phyloP scores from a whole-genome alignment of 352 stramenopile species.

The Pseudoperonospora humuli region DNA sequence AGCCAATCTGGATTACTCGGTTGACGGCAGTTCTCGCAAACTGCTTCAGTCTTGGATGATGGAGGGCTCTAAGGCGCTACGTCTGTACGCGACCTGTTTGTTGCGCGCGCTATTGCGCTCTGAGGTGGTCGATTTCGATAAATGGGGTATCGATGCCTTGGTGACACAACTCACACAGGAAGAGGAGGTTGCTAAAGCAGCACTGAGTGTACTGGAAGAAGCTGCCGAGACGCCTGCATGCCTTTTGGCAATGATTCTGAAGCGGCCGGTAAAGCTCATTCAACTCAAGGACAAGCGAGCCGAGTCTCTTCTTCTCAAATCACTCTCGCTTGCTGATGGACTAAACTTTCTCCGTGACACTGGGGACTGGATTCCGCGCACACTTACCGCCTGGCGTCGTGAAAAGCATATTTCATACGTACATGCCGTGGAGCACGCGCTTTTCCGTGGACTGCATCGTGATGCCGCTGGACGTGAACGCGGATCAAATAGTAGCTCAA shows the following conservation, averaged over 20 bases:
- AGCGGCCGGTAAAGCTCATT: slow-evolving; percentile 65
- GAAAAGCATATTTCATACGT: slow-evolving; percentile 85
- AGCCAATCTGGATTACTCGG: slow-evolving; percentile 83
- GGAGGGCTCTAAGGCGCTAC: slow-evolving; percentile 74
- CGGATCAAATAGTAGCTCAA: slow-evolving; percentile 19
- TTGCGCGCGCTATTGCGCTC: slow-evolving; percentile 72
- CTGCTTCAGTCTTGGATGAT: slow-evolving; percentile 85
- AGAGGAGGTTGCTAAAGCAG: slow-evolving; percentile 74
- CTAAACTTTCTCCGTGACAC: slow-evolving; percentile 74
- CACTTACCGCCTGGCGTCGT: slow-evolving; percentile 61
- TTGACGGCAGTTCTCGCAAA: slow-evolving; percentile 81
- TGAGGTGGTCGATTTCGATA: slow-evolving; percentile 83
- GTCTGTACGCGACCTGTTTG: slow-evolving; percentile 80
- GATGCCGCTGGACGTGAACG: slow-evolving; percentile 66
- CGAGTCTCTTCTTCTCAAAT: slow-evolving; percentile 78
- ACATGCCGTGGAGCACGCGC: slow-evolving; percentile 66
- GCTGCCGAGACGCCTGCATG: slow-evolving; percentile 78
- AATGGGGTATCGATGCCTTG: slow-evolving; percentile 82
- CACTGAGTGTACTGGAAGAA: slow-evolving; percentile 84
- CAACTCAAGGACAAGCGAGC: slow-evolving; percentile 75
- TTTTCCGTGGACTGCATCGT: slow-evolving; percentile 77
- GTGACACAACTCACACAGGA: slow-evolving; percentile 83
- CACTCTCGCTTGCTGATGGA: slow-evolving; percentile 69
- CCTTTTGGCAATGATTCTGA: slow-evolving; percentile 77
- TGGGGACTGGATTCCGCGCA: slow-evolving; percentile 77